Conservation (phyloP, 345 rosid genomes). For the Dipteronia sinensis region DNA sequence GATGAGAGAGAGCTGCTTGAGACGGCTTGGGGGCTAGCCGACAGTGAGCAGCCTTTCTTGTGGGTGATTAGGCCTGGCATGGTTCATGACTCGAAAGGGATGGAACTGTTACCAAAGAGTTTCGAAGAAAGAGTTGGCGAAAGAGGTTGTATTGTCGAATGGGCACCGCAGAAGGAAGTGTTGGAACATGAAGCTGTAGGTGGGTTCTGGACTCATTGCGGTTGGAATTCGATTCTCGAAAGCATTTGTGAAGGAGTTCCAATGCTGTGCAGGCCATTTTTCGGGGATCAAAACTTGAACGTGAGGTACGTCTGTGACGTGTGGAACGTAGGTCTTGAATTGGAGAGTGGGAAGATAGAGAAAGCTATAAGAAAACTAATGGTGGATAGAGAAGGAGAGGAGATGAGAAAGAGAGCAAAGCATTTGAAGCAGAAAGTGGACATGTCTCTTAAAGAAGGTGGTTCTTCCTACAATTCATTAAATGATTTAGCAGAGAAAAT, state of each 20-base stretch:
- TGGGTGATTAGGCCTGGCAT: conserved; percentile 36
- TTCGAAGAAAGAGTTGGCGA: conserved; percentile 16
- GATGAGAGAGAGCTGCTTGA: conserved; percentile 27
- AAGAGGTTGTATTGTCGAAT: conserved; percentile 34
- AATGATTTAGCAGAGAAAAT: conserved; percentile 27
- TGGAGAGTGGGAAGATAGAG: conserved; percentile 17
- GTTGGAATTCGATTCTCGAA: conserved; percentile 35
- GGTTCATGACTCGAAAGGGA: conserved; percentile 11
- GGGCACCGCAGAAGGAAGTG: conserved; percentile 36
- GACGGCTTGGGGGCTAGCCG: conserved; percentile 32
- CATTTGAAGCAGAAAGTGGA: no score
- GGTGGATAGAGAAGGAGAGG: conserved; percentile 11
- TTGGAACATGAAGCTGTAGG: conserved; percentile 31
- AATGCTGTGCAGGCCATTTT: conserved; percentile 26
- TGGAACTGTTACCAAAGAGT: conserved; percentile 13
- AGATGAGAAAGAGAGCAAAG: conserved; percentile 4
- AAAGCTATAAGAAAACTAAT: conserved; percentile 30
- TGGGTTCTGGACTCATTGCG: conserved; percentile 40
- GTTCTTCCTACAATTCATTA: conserved; percentile 25
- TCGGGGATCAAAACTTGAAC: conserved; percentile 28
- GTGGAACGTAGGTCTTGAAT: conserved; percentile 26
- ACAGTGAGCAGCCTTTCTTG: conserved; percentile 33
- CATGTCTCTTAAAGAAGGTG: conserved; percentile 8
- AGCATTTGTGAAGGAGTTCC: conserved; percentile 9
- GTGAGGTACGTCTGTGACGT: conserved; percentile 20